Conservation (phyloP, 2,329 filamentous ascomycete species). For the Hymenoscyphus scutula region DNA sequence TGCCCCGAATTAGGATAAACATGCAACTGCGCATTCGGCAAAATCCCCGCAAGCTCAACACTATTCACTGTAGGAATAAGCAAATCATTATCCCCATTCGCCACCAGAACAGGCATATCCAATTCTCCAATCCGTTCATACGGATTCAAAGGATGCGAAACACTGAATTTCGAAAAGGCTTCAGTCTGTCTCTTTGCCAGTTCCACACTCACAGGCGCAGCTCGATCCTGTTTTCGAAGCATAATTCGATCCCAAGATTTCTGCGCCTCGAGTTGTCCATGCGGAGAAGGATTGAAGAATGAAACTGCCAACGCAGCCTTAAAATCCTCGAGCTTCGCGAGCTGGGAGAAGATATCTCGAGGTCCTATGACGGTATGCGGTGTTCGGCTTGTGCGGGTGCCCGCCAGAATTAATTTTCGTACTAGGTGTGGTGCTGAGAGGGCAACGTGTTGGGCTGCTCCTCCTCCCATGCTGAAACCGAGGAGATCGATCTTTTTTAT, state of each 20-base stretch:
- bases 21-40: slow-evolving; percentile 18
- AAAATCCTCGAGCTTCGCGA: slow-evolving; percentile 38
- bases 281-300: slow-evolving; percentile 38
- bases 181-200: slow-evolving; percentile 18
- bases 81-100: slow-evolving; percentile 28
- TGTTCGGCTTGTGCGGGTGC: slow-evolving; percentile 25
- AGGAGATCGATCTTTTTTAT: slow-evolving; percentile 37
- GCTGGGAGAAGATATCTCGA: slow-evolving; percentile 36
- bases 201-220: slow-evolving; percentile 15
- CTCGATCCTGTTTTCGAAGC: slow-evolving; percentile 15
- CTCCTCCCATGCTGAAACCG: slow-evolving; percentile 41
- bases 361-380: slow-evolving; percentile 33
- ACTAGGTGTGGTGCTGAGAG: slow-evolving; percentile 33
- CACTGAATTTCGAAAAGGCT: slow-evolving; percentile 17
- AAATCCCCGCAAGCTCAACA: slow-evolving; percentile 15
- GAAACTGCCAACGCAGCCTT: slow-evolving; percentile 36
- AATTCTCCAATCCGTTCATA: slow-evolving; percentile 32
- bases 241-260: slow-evolving; percentile 38
- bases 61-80: slow-evolving; percentile 26
- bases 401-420: slow-evolving; percentile 35
- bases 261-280: slow-evolving; percentile 36
- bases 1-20: slow-evolving; percentile 26
- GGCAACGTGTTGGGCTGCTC: slow-evolving; percentile 35
- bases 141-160: slow-evolving; percentile 17
- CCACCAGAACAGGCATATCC: slow-evolving; percentile 34